These are phyloP conservation scores for Aspergillus pseudoviridinutans DNA, from an alignment of 2,329 filamentous ascomycete genomes.

Conservation along the genomic window DNA sequence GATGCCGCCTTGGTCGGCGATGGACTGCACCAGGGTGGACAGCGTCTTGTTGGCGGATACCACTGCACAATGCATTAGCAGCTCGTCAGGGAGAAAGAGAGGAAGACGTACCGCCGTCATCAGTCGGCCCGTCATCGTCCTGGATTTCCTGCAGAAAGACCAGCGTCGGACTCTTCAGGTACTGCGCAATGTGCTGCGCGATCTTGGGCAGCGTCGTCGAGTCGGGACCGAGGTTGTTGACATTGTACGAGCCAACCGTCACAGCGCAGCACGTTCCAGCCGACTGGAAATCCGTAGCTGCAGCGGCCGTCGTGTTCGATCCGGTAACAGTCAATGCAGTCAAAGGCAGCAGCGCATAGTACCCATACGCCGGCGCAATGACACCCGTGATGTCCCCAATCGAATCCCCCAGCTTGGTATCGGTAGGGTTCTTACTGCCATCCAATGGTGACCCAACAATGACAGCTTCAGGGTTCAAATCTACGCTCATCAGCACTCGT, in stretches of 20 bases:
- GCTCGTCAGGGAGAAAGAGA: no score
- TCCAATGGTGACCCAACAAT: slow-evolving; percentile 63
- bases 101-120: slow-evolving; percentile 51
- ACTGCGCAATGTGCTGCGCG: slow-evolving; percentile 62
- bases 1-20: slow-evolving; percentile 48
- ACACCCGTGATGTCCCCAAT: slow-evolving; percentile 66
- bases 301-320: slow-evolving; percentile 45
- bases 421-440: slow-evolving; percentile 56
- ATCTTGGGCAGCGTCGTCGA: slow-evolving; percentile 55
- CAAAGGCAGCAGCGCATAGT: slow-evolving; percentile 64
- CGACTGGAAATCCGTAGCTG: slow-evolving; percentile 49
- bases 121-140: slow-evolving; percentile 59
- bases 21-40: slow-evolving; percentile 50
- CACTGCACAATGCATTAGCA: slow-evolving; percentile 19
- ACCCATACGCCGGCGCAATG: slow-evolving; percentile 62
- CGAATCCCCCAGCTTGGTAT: slow-evolving; percentile 61
- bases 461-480: slow-evolving; percentile 68
- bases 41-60: slow-evolving; percentile 58
- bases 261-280: slow-evolving; percentile 56
- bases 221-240: slow-evolving; percentile 62
- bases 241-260: slow-evolving; percentile 65
- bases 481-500: slow-evolving; percentile 25
- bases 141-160: slow-evolving; percentile 69
- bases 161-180: slow-evolving; percentile 60
- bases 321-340: slow-evolving; percentile 52